These are phyloP conservation scores for Chaetoceros tenuissimus DNA, from an alignment of 108 stramenopile genomes.

Conservation along the genomic window DNA sequence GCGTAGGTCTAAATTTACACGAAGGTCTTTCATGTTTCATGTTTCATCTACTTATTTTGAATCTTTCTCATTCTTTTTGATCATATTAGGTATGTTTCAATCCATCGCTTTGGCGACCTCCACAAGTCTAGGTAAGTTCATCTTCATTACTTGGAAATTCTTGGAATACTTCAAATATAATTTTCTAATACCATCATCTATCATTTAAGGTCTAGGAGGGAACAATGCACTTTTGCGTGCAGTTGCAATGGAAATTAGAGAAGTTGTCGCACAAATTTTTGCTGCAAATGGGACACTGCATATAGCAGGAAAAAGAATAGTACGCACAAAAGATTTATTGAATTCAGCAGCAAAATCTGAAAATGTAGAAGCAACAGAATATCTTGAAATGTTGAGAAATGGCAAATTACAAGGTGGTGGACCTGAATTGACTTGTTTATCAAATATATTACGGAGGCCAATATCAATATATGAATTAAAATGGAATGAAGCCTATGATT, in stretches of 20 bases:
- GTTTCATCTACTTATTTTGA: no score
- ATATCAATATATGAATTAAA: conserved; percentile 65
- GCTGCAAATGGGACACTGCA: conserved; percentile 37
- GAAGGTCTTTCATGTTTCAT: no score
- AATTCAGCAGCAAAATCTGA: conserved; percentile 40
- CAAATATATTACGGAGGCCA: conserved; percentile 70
- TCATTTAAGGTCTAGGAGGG: conserved; percentile 31
- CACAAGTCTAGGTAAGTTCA: conserved; percentile 54
- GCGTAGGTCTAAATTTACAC: no score
- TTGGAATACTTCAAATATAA: conserved; percentile 20
- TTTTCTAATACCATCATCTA: conserved; percentile 1
- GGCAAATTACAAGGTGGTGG: conserved; percentile 70
- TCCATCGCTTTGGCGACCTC: conserved; percentile 51
- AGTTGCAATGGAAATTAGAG: conserved; percentile 30
- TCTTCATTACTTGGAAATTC: no score
- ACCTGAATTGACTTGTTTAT: conserved; percentile 60
- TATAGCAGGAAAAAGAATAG: conserved; percentile 36
- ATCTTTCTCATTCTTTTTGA: no score
- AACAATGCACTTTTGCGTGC: conserved; percentile 31
- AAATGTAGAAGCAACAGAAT: conserved; percentile 34
- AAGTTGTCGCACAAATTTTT: conserved; percentile 54
- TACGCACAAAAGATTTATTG: conserved; percentile 33
- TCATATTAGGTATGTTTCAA: conserved; percentile 64
- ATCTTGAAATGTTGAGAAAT: conserved; percentile 32
- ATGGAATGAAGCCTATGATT: conserved; percentile 3